Conservation (phyloP, 495 filamentous ascomycete genomes). For the Oidiodendron maius region DNA sequence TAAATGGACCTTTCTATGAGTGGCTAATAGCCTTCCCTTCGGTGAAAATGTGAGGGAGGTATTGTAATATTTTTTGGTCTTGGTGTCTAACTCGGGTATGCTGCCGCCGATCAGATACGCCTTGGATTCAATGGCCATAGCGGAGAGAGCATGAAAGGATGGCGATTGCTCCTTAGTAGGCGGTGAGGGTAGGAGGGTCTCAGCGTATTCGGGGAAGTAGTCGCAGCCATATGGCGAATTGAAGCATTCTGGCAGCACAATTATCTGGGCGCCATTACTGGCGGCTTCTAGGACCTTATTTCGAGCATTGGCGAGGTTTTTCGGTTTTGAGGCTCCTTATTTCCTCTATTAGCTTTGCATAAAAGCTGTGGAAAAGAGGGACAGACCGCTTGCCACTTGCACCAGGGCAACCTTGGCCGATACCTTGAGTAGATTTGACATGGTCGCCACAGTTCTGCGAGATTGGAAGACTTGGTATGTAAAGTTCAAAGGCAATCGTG, state of each 20-base stretch:
- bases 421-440: slow-evolving; percentile 58
- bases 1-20: slow-evolving; percentile 92
- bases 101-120: slow-evolving; percentile 85
- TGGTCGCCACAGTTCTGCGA: slow-evolving; percentile 19
- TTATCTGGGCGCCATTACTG: slow-evolving; percentile 62
- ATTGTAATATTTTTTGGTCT: slow-evolving; percentile 75
- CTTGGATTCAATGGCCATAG: slow-evolving; percentile 68
- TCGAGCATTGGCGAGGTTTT: slow-evolving; percentile 77
- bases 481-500: background rate
- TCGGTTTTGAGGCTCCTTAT: slow-evolving; percentile 70
- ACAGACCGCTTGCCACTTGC: slow-evolving; percentile 65
- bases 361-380: slow-evolving; percentile 1
- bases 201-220: slow-evolving; percentile 84
- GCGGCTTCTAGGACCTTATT: slow-evolving; percentile 80
- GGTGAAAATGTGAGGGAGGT: slow-evolving; percentile 81
- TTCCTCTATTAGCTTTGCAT: background rate
- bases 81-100: slow-evolving; percentile 69
- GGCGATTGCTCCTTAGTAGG: slow-evolving; percentile 65
- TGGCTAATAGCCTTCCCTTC: slow-evolving; percentile 67
- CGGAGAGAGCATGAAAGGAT: slow-evolving; percentile 76
- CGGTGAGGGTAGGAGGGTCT: slow-evolving; percentile 74
- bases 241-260: slow-evolving; percentile 84
- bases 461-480: background rate
- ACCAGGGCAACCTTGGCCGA: slow-evolving; percentile 77
- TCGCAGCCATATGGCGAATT: slow-evolving; percentile 93